A percentile compares a stretch with the other conserved stretches of the same genome.
Conservation (phyloP, 2,329 filamentous ascomycete genomes). For the Curvularia spicifera region DNA sequence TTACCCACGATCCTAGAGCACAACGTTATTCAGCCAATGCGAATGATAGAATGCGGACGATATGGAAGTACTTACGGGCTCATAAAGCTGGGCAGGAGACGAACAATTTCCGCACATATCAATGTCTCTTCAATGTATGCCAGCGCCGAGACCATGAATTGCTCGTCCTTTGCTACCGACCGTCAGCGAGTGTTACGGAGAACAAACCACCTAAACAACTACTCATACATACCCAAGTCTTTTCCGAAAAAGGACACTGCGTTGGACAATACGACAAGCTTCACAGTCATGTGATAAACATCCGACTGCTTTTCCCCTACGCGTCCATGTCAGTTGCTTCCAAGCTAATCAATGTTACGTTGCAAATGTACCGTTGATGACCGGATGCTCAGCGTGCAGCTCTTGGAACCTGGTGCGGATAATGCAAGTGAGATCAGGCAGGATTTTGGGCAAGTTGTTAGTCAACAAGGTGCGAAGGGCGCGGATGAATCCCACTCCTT, state of each 20-base stretch:
- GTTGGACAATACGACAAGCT: constrained; percentile 22
- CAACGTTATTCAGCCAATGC: background rate
- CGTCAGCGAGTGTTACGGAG: background rate
- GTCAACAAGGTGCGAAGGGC: constrained; percentile 32
- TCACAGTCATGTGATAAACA: constrained; percentile 22
- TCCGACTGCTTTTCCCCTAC: constrained; percentile 19
- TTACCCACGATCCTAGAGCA: constrained; percentile 11
- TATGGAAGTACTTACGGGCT: constrained; percentile 12
- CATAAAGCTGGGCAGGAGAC: constrained; percentile 26
- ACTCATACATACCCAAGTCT: constrained; percentile 14
- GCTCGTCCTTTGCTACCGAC: constrained; percentile 25
- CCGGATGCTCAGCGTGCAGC: constrained; percentile 12
- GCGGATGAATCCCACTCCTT: constrained; percentile 35
- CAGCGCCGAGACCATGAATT: constrained; percentile 30
- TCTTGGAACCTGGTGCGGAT: constrained; percentile 20
- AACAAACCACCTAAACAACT: background rate
- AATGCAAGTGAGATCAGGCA: constrained; percentile 23
- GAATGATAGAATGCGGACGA: background rate
- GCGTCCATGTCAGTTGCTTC: background rate
- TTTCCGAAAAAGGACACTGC: constrained; percentile 27
- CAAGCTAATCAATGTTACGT: background rate
- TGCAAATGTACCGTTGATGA: constrained; percentile 10
- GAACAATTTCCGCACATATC: constrained; percentile 33
- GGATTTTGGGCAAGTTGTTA: constrained; percentile 23
- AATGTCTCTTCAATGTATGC: constrained; percentile 36